Evolutionary conservation across 2,329 filamentous ascomycete species (phyloP).

Genomic region (Sphaceloma murrayae): DNA sequence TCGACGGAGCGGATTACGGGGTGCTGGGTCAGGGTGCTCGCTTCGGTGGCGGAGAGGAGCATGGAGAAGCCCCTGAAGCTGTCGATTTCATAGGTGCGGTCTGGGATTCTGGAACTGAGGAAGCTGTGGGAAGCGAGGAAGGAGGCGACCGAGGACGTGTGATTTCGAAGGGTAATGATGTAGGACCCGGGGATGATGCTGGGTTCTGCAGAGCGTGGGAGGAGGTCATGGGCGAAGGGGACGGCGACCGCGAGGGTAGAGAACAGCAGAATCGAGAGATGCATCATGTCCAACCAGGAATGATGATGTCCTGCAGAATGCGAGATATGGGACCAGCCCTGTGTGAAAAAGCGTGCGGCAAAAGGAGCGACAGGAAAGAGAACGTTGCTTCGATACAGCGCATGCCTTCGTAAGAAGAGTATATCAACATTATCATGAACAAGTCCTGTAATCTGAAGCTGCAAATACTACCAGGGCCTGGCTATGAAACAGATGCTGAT

Average conservation of each 20-base stretch:
- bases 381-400: no score
- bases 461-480: no score
- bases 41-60: not conserved
- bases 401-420: no score
- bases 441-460: no score
- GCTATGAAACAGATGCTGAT: no score
- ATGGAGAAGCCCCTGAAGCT: conserved; percentile 10
- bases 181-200: conserved; percentile 2
- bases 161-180: conserved; percentile 4
- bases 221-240: not conserved
- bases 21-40: not conserved
- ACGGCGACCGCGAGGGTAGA: conserved; percentile 2
- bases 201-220: conserved; percentile 1
- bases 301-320: no score
- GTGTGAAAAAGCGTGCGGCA: no score
- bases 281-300: no score
- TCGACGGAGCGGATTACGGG: conserved; percentile 3
- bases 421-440: no score
- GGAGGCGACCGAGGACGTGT: not conserved
- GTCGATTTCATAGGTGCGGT: conserved; percentile 5
- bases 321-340: no score
- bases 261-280: no score
- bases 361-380: no score
- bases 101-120: conserved; percentile 1
- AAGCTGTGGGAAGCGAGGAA: not conserved